Conservation (phyloP, 106 monocot species). For the Triglochin maritima region DNA sequence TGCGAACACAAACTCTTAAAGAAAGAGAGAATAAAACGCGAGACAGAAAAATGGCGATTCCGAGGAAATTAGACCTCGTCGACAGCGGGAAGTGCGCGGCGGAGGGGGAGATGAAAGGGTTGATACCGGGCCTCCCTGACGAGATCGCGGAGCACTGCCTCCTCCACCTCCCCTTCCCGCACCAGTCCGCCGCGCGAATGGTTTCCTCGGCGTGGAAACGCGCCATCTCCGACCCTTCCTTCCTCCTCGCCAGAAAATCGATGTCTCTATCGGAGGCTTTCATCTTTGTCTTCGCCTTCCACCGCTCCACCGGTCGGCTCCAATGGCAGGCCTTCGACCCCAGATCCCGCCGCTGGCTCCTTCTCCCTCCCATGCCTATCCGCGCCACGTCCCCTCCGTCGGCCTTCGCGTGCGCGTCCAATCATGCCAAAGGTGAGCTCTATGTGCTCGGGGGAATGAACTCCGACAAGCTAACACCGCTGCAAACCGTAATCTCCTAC, state of each 20-base stretch:
- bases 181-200: conserved; percentile 33
- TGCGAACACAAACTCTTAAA: no score
- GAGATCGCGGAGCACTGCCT: conserved; percentile 69
- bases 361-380: conserved; percentile 1
- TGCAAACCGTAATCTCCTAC: conserved; percentile 22
- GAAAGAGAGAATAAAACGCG: no score
- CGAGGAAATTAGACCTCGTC: neutral
- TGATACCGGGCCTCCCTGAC: conserved; percentile 67
- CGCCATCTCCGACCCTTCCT: conserved; percentile 27
- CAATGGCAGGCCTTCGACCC: conserved; percentile 56
- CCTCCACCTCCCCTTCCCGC: conserved; percentile 54
- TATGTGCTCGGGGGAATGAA: conserved; percentile 35
- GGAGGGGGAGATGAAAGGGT: conserved; percentile 7
- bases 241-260: conserved; percentile 16
- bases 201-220: conserved; percentile 61
- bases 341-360: conserved; percentile 28
- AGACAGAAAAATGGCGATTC: conserved; percentile 7
- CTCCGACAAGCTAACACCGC: conserved; percentile 19
- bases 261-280: conserved; percentile 18
- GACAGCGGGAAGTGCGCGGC: neutral
- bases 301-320: conserved; percentile 29
- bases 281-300: conserved; percentile 49
- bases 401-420: conserved; percentile 29
- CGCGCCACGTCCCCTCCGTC: conserved; percentile 17
- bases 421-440: conserved; percentile 28